Evolutionary conservation across 805 yeast species (phyloP).

Genomic region (Wickerhamomyces chambardii): DNA sequence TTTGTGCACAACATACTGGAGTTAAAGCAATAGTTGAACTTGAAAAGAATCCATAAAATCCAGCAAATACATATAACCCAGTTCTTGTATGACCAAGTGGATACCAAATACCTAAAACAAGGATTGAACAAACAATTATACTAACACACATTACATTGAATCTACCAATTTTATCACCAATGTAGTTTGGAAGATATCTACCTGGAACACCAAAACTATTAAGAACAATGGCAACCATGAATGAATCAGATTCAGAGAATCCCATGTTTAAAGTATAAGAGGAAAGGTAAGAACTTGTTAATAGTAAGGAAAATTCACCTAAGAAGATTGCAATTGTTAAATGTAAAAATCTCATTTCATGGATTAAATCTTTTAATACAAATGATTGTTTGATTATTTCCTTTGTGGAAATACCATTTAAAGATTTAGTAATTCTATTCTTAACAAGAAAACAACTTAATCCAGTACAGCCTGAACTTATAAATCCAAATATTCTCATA

Average conservation of each 20-base stretch:
- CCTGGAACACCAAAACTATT: constrained; percentile 40
- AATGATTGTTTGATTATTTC: neutral
- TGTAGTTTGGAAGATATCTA: constrained; percentile 40
- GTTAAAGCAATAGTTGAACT: constrained; percentile 54
- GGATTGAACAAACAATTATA: constrained; percentile 31
- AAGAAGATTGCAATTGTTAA: constrained; percentile 18
- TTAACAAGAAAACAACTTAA: constrained; percentile 21
- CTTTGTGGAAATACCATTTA: neutral
- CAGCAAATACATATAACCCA: constrained; percentile 41
- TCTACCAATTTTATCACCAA: constrained; percentile 45
- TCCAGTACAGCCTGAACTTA: constrained; percentile 12
- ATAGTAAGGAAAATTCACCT: constrained; percentile 43
- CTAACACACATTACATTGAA: constrained; percentile 45
- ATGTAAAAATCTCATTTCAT: constrained; percentile 31
- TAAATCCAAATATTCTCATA: constrained; percentile 34
- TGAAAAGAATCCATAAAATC: constrained; percentile 43
- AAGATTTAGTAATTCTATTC: constrained; percentile 20
- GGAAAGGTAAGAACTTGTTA: constrained; percentile 44
- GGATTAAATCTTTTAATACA: neutral
- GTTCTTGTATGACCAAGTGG: constrained; percentile 40
- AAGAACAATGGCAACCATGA: constrained; percentile 25
- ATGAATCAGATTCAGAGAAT: constrained; percentile 28
- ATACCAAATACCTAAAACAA: constrained; percentile 47
- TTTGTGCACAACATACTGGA: constrained; percentile 55
- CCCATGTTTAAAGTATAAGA: constrained; percentile 47